Evolutionary conservation across 1,139 yeast genomes (phyloP).

Genomic region (Blastobotrys raffinosifermentans): DNA sequence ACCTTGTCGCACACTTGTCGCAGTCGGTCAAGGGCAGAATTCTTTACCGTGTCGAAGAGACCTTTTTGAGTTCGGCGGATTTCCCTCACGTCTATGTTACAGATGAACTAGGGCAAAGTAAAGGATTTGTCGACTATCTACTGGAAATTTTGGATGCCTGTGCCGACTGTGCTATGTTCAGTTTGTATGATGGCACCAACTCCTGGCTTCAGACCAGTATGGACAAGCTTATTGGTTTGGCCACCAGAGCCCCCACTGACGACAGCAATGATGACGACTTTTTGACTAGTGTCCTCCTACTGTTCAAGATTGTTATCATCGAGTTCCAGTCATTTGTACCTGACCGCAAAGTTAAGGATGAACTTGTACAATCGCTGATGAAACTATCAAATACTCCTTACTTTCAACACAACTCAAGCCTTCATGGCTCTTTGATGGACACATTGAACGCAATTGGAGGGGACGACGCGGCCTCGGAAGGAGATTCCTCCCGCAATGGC

Average conservation of each 20-base stretch:
- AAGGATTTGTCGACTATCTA: conserved; percentile 18
- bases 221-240: conserved; percentile 15
- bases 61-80: conserved; percentile 41
- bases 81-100: conserved; percentile 37
- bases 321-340: conserved; percentile 33
- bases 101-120: conserved; percentile 16
- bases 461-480: conserved; percentile 14
- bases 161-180: conserved; percentile 23
- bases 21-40: conserved; percentile 31
- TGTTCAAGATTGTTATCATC: conserved; percentile 54
- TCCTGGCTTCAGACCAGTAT: conserved; percentile 18
- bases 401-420: conserved; percentile 16
- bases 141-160: conserved; percentile 29
- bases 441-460: conserved; percentile 22
- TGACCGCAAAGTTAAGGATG: conserved; percentile 27
- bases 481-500: neutral
- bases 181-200: conserved; percentile 12
- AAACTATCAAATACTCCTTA: conserved; percentile 34
- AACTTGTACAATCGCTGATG: conserved; percentile 39
- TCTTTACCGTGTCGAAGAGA: conserved; percentile 37
- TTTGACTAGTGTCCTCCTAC: conserved; percentile 33
- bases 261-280: conserved; percentile 16
- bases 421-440: conserved; percentile 24
- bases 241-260: neutral
- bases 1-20: conserved; percentile 36